Evolutionary conservation across 805 yeast genomes (phyloP), one percentile per base, ranked within the genome.

Genomic region (Candida michaelii): DNA sequence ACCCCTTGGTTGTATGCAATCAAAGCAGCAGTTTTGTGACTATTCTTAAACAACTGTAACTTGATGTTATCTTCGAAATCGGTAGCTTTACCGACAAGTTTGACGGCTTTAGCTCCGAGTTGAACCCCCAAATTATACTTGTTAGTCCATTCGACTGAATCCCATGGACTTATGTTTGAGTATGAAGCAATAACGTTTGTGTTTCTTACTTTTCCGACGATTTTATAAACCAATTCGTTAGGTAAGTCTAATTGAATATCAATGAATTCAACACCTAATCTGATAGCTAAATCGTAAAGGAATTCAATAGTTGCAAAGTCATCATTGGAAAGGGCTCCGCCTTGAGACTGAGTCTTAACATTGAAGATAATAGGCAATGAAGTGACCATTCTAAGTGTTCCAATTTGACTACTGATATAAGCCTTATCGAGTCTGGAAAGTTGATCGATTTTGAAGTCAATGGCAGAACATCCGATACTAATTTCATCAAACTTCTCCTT

Each of bases 1-100:
- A 70, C 76, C 7, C 93, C 84, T 85, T 84, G 81, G 60, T 91
- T 91, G 55, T 87, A 82, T 5, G 93, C 90, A 63, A 90, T 79
- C 59, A 91, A 71, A 2, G 96, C 96, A 43, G 68, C 65, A 7
- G 59, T 53, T 2, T 66, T 63, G 58, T 86, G 87, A 2, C 59
- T 25, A 0, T 66, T 47, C 58, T 90, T 79, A 71, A 91, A 90
- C 15, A 62, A 59, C 59, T 89, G 97, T 40, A 90, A 69, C 1
- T 61, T 65, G 47, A 85, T 63, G 62, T 90, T 91, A 59, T 89
- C 96, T 29, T 66, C 64, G 53, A 85, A 72, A 0, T 62, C 54
- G 2, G 63, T 57, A 10, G 97, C 97, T 38, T 73, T 70, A 15
- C 96, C 96, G 32, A 90, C 95, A 59, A 90, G 82, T 64, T 89